These are phyloP conservation scores for Vanrija pseudolonga DNA, from an alignment of 1,284 basidiomycete genomes.

Conservation along the genomic window DNA sequence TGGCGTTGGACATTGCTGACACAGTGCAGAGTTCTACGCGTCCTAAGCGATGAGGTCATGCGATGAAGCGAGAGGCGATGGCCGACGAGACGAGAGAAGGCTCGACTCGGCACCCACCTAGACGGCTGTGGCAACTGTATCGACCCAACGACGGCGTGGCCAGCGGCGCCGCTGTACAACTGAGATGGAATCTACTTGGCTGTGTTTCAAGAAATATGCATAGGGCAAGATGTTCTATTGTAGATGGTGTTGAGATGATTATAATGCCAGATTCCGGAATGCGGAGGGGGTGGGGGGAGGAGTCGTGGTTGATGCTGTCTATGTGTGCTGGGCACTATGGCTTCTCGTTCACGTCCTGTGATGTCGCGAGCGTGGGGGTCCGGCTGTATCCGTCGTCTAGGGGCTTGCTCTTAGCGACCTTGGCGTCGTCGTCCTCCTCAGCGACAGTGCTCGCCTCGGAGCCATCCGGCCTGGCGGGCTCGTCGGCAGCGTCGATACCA, in stretches of 20 bases:
- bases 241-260: background rate
- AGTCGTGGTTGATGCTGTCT: too few species aligned
- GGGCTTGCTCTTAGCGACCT: background rate
- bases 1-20: background rate
- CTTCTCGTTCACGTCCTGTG: background rate
- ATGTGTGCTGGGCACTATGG: too few species aligned
- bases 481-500: too few species aligned
- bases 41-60: background rate
- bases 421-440: background rate
- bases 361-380: background rate
- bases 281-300: too few species aligned
- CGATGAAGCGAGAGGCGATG: background rate
- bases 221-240: background rate
- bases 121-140: background rate
- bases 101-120: background rate
- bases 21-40: constrained; percentile 7
- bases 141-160: too few species aligned
- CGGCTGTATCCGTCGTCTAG: background rate
- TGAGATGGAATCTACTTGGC: background rate
- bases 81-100: too few species aligned
- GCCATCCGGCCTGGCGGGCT: too few species aligned
- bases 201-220: background rate
- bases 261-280: background rate
- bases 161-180: too few species aligned
- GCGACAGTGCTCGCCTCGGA: background rate